phyloP scores from a whole-genome alignment of 2,329 filamentous ascomycete genomes.

The Talaromyces sp. region DNA sequence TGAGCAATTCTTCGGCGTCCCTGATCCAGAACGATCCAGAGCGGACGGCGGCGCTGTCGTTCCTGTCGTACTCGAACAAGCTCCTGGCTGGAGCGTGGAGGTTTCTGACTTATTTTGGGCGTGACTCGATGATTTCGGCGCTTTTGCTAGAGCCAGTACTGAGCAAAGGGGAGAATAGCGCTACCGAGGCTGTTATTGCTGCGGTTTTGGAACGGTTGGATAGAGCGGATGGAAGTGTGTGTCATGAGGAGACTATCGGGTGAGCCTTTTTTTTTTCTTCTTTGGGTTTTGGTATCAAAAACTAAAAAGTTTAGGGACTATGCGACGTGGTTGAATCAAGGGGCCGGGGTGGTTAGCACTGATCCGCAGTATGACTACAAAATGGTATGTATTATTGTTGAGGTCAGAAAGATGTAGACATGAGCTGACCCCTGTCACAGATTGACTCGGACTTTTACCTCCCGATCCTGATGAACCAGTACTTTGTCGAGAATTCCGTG shows the following conservation, averaged over 20 bases:
- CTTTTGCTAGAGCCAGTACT: slow-evolving; percentile 57
- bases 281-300: neutral
- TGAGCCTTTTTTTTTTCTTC: slow-evolving; percentile 10
- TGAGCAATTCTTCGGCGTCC: slow-evolving; percentile 44
- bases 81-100: slow-evolving; percentile 62
- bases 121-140: slow-evolving; percentile 60
- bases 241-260: slow-evolving; percentile 63
- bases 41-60: slow-evolving; percentile 53
- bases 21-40: slow-evolving; percentile 45
- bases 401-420: slow-evolving; percentile 4
- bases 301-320: slow-evolving; percentile 47
- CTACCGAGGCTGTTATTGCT: slow-evolving; percentile 58
- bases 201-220: slow-evolving; percentile 60
- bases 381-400: slow-evolving; percentile 35
- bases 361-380: slow-evolving; percentile 55
- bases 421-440: slow-evolving; percentile 19
- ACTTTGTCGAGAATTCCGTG: slow-evolving; percentile 49
- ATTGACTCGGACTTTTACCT: slow-evolving; percentile 61
- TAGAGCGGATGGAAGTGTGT: slow-evolving; percentile 55
- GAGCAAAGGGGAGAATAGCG: slow-evolving; percentile 50
- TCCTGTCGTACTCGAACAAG: slow-evolving; percentile 61
- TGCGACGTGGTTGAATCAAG: slow-evolving; percentile 55
- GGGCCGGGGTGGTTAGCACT: slow-evolving; percentile 50
- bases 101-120: slow-evolving; percentile 64
- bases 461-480: slow-evolving; percentile 54